Conservation (phyloP, 2,329 filamentous ascomycete genomes). For the Botrytis elliptica region DNA sequence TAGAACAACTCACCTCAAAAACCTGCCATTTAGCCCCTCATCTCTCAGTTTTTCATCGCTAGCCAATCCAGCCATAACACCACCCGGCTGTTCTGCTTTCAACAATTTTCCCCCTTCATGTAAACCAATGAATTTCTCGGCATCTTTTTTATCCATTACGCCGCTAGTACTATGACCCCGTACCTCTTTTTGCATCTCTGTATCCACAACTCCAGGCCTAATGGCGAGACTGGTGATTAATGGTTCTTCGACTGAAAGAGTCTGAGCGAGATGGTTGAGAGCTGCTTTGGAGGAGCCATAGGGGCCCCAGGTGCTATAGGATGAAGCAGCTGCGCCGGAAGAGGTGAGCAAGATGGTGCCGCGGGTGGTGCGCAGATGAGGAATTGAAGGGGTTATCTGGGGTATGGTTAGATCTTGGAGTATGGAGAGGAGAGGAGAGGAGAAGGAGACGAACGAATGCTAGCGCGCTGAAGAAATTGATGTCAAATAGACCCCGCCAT, state of each 20-base stretch:
- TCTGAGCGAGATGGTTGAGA: slow-evolving; percentile 73
- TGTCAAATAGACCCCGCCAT: slow-evolving; percentile 74
- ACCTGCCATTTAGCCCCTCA: slow-evolving; percentile 70
- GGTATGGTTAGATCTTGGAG: slow-evolving; percentile 10
- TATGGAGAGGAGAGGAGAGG: slow-evolving; percentile 8
- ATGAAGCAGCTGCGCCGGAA: slow-evolving; percentile 68
- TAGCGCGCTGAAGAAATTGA: slow-evolving; percentile 84
- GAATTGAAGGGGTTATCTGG: slow-evolving; percentile 63
- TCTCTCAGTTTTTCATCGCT: slow-evolving; percentile 61
- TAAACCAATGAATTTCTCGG: slow-evolving; percentile 64
- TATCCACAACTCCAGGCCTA: slow-evolving; percentile 79
- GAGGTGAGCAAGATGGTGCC: slow-evolving; percentile 77
- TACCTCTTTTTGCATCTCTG: slow-evolving; percentile 84
- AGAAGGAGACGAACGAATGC: slow-evolving; percentile 60
- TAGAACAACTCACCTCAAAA: slow-evolving; percentile 57
- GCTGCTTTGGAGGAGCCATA: slow-evolving; percentile 85
- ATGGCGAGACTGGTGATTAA: slow-evolving; percentile 71
- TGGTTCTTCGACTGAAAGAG: slow-evolving; percentile 74
- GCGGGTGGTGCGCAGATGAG: slow-evolving; percentile 63
- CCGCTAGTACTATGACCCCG: slow-evolving; percentile 59
- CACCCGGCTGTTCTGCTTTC: slow-evolving; percentile 78
- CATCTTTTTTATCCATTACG: slow-evolving; percentile 57
- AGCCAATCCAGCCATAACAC: slow-evolving; percentile 80
- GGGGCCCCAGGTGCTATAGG: slow-evolving; percentile 72
- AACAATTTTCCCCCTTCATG: slow-evolving; percentile 71